Conservation (phyloP, 2,329 filamentous ascomycete species). For the Venturia effusa region DNA sequence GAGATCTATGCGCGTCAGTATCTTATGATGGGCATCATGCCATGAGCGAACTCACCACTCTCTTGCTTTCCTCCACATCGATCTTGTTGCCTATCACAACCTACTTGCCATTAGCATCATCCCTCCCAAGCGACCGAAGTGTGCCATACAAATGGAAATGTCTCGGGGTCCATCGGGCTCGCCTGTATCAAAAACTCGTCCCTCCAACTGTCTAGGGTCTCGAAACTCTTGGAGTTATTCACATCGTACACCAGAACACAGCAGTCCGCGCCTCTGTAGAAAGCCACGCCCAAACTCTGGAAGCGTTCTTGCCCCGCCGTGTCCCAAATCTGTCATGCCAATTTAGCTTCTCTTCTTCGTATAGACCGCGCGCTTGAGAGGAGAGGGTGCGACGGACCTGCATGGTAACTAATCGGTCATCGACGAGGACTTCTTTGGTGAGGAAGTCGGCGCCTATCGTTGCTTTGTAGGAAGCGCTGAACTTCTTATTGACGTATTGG, state of each 20-base stretch:
- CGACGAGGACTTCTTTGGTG: conserved; percentile 93
- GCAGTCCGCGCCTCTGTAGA: conserved; percentile 95
- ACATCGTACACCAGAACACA: conserved; percentile 97
- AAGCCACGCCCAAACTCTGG: conserved; percentile 91
- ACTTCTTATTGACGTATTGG: conserved; percentile 99
- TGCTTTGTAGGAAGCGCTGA: conserved; percentile 98
- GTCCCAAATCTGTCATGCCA: conserved; percentile 70
- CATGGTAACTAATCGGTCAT: conserved; percentile 96
- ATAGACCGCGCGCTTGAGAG: not conserved
- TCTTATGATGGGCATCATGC: not conserved
- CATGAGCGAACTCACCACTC: conserved; percentile 52
- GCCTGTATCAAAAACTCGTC: conserved; percentile 98
- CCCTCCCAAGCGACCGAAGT: not conserved
- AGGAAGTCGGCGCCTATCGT: conserved; percentile 98
- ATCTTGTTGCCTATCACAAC: conserved; percentile 98
- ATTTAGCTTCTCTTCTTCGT: conserved; percentile 13
- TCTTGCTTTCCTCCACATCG: conserved; percentile 94
- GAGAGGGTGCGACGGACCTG: conserved; percentile 48
- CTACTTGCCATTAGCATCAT: conserved; percentile 31
- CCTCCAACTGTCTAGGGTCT: conserved; percentile 94
- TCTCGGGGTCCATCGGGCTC: conserved; percentile 89
- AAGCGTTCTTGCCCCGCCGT: conserved; percentile 96
- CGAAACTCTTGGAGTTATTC: conserved; percentile 98
- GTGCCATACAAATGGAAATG: conserved; percentile 81
- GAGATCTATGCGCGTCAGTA: conserved; percentile 55